phyloP scores from a whole-genome alignment of 495 filamentous ascomycete species.

The Talaromyces proteolyticus region DNA sequence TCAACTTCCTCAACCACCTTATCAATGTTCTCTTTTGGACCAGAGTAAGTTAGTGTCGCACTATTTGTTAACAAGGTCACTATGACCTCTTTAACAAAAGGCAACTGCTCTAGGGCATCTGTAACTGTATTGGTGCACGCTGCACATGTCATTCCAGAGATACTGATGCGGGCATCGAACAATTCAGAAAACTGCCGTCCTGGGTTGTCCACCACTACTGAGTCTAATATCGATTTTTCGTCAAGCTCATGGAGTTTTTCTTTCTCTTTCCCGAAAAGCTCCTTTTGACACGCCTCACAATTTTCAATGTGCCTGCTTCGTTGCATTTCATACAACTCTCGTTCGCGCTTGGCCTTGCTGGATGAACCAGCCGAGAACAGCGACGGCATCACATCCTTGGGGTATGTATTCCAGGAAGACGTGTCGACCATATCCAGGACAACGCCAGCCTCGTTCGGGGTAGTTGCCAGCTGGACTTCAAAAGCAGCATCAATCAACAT shows the following conservation, averaged over 20 bases:
- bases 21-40: slow-evolving; percentile 31
- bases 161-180: slow-evolving; percentile 41
- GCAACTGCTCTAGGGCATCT: slow-evolving; percentile 38
- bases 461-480: slow-evolving; percentile 41
- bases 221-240: not conserved
- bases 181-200: slow-evolving; percentile 12
- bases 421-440: slow-evolving; percentile 4
- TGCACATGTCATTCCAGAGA: slow-evolving; percentile 63
- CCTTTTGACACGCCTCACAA: slow-evolving; percentile 44
- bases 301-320: slow-evolving; percentile 30
- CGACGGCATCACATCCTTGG: not conserved
- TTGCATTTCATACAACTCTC: not conserved
- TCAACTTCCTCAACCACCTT: slow-evolving; percentile 44
- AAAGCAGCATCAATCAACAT: slow-evolving; percentile 44
- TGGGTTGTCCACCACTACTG: not conserved
- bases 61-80: slow-evolving; percentile 57
- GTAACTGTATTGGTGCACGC: slow-evolving; percentile 54
- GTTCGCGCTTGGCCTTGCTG: not conserved
- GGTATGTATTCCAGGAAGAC: not conserved
- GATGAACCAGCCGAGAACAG: not conserved
- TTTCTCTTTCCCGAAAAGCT: slow-evolving; percentile 8
- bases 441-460: slow-evolving; percentile 20
- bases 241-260: not conserved
- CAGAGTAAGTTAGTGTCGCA: slow-evolving; percentile 40
- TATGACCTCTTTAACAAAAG: slow-evolving; percentile 47